These are phyloP conservation scores for Calonectria fujianensis DNA, from an alignment of 2,329 filamentous ascomycete species.

Conservation along the genomic window DNA sequence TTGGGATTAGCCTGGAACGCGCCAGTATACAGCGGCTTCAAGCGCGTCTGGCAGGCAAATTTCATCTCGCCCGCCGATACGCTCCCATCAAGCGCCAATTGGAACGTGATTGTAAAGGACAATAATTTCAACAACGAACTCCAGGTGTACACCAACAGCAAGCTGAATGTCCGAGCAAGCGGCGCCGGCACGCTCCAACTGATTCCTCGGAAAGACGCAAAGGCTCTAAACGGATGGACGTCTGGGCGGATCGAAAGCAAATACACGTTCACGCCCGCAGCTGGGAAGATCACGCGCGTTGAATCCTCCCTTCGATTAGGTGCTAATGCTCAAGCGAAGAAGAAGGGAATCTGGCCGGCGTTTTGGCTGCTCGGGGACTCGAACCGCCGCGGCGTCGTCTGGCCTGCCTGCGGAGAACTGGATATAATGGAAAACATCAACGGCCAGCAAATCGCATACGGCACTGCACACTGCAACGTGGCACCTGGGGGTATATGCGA, in stretches of 20 bases:
- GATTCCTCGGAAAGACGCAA: conserved; percentile 65
- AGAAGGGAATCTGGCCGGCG: conserved; percentile 75
- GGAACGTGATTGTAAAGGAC: conserved; percentile 64
- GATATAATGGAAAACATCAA: conserved; percentile 76
- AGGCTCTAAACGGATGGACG: conserved; percentile 67
- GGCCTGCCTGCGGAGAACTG: conserved; percentile 74
- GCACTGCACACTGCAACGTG: conserved; percentile 71
- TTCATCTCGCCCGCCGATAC: conserved; percentile 63
- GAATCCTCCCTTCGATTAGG: conserved; percentile 71
- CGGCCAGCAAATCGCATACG: conserved; percentile 67
- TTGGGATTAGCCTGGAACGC: conserved; percentile 60
- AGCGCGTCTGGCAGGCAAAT: conserved; percentile 65
- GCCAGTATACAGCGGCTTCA: conserved; percentile 64
- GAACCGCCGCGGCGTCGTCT: conserved; percentile 67
- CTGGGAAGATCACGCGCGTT: conserved; percentile 67
- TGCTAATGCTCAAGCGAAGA: conserved; percentile 60
- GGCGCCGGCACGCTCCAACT: conserved; percentile 71
- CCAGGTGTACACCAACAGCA: conserved; percentile 69
- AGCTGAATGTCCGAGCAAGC: conserved; percentile 69
- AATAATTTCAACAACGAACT: conserved; percentile 72
- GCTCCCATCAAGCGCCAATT: conserved; percentile 59
- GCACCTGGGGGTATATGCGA: conserved; percentile 69
- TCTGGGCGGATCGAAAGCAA: conserved; percentile 73
- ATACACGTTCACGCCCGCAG: conserved; percentile 66
- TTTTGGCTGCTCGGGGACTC: conserved; percentile 75